Base-by-base conservation (phyloP, 2,329 filamentous ascomycete species). In the Grosmannia clavigera region DNA sequence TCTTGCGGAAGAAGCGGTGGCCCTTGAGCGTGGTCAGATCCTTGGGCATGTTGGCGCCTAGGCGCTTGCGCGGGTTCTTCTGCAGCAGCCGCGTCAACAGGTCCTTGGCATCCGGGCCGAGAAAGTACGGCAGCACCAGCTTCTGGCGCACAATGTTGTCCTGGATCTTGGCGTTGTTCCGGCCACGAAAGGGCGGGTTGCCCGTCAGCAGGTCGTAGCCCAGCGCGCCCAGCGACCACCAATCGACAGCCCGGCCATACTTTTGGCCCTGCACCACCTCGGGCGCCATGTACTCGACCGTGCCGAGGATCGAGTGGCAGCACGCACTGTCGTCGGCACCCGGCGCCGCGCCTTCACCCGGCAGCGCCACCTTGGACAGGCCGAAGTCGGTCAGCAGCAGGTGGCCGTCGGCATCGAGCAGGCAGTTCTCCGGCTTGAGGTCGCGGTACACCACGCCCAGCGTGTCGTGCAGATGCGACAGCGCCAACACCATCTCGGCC, bases 211-310 rank as follows among this genome's bases (percentile, higher is more conserved):
- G 78, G 71, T 99, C 94, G 72, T 86, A 95, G 40, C 90, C 91
- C 54, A 99, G 81, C 3, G 92, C 92, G 43, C 95, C 94, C 55
- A 99, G 86, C 5, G 92, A 96, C 94, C 94, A 99, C 92, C 92
- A 99, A 75, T 99, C 94, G 22, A 96, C 95, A 1, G 91, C 86
- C 72, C 92, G 92, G 68, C 92, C 92, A 71, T 99, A 99, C 65
- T 89, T 86, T 65, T 88, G 85, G 63, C 91, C 92, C 63, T 86
- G 82, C 62, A 99, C 84, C 58, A 99, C 88, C 74, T 99, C 94
- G 0, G 94, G 94, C 0, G 94, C 95, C 94, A 99, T 99, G 80
- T 99, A 99, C 71, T 97, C 94, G 61, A 96, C 87, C 0, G 94
- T 99, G 57, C 94, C 94, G 11, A 96, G 83, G 65, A 96, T 87